phyloP scores from a whole-genome alignment of 202 grass and related monocot genomes.

The Dendrocalamus latiflorus region DNA sequence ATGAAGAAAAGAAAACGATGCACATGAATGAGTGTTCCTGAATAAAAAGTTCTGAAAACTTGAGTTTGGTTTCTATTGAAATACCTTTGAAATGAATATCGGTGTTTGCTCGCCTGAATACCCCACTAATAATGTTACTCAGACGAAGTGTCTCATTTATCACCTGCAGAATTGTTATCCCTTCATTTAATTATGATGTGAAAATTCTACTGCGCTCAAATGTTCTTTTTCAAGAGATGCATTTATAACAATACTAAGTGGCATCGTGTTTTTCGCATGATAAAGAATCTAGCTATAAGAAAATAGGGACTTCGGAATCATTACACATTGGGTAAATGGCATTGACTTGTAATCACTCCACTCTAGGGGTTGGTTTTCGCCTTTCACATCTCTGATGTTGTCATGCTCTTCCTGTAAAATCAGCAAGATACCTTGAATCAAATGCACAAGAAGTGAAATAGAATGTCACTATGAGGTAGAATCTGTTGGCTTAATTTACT shows the following conservation, averaged over 20 bases:
- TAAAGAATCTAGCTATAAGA: background rate
- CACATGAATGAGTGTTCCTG: background rate
- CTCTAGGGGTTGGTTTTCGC: no score
- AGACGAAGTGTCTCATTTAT: conserved; percentile 91
- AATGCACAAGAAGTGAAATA: background rate
- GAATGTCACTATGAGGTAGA: background rate
- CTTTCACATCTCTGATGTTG: no score
- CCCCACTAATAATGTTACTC: conserved; percentile 82
- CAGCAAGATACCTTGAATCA: background rate
- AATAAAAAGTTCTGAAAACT: background rate
- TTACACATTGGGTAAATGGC: conserved; percentile 96
- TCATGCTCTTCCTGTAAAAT: background rate
- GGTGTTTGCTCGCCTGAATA: conserved; percentile 78
- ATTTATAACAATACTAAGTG: background rate
- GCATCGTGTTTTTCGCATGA: background rate
- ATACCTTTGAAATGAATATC: conserved; percentile 90
- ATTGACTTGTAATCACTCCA: no score
- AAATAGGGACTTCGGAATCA: background rate
- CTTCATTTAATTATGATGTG: background rate
- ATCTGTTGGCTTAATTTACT: no score
- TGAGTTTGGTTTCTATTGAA: background rate
- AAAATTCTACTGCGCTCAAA: background rate
- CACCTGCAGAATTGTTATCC: conserved; percentile 44
- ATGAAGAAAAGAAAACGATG: background rate
- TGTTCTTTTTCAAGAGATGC: background rate